A percentile compares a stretch with the other conserved stretches of the same genome.
These are phyloP conservation scores for Pterula multifida DNA, from an alignment of 1,284 basidiomycete genomes.

Conservation along the genomic window DNA sequence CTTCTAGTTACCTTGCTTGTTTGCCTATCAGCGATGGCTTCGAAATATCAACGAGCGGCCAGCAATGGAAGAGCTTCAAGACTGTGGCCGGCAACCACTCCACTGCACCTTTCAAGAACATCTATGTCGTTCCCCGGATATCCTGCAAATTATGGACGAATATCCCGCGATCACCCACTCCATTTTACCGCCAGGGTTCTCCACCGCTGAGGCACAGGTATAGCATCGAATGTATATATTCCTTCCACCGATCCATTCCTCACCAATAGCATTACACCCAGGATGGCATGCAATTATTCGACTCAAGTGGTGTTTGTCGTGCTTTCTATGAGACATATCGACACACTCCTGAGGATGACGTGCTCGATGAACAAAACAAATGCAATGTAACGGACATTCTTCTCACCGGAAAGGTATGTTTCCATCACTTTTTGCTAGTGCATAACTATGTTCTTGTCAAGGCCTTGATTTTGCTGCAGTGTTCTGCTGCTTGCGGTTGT, in stretches of 20 bases:
- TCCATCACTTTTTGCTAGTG: neutral
- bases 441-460: no score
- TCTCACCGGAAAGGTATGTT: neutral
- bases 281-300: neutral
- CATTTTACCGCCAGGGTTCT: no score
- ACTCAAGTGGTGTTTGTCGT: neutral
- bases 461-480: no score
- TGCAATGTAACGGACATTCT: neutral
- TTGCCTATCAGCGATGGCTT: neutral
- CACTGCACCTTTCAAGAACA: neutral
- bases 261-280: neutral
- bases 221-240: no score
- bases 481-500: no score
- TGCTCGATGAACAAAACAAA: no score
- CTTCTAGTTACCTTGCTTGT: neutral
- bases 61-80: neutral
- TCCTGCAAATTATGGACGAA: neutral
- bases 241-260: neutral
- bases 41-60: neutral
- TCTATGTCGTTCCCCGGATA: neutral
- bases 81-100: neutral
- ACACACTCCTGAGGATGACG: no score
- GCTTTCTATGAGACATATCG: neutral
- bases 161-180: no score
- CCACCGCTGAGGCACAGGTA: no score